These are phyloP conservation scores for Cladosporium sp. DNA, from an alignment of 2,329 filamentous ascomycete genomes.

Conservation along the genomic window DNA sequence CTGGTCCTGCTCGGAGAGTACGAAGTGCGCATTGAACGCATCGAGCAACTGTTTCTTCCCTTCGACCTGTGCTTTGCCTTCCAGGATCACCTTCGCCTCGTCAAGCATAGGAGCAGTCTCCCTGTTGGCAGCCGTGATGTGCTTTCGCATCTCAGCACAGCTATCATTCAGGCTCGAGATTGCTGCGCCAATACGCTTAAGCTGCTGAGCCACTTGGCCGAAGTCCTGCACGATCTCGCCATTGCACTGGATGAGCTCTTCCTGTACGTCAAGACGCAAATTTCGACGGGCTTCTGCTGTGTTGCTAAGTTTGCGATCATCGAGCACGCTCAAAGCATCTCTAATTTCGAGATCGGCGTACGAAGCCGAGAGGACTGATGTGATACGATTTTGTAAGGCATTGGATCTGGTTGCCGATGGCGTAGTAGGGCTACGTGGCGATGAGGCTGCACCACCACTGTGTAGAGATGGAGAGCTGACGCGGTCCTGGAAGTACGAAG, in stretches of 20 bases:
- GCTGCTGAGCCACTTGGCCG: conserved; percentile 86
- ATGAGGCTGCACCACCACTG: neutral
- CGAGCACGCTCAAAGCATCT: conserved; percentile 74
- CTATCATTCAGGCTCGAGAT: conserved; percentile 74
- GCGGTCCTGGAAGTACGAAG: conserved; percentile 22
- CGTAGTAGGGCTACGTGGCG: conserved; percentile 16
- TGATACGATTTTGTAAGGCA: conserved; percentile 76
- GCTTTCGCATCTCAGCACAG: conserved; percentile 74
- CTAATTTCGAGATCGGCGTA: conserved; percentile 91
- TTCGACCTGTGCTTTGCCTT: conserved; percentile 69
- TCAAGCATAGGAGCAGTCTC: conserved; percentile 71
- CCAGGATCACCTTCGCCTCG: conserved; percentile 70
- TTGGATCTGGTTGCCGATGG: conserved; percentile 44
- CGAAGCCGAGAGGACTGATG: conserved; percentile 80
- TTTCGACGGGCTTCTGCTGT: conserved; percentile 73
- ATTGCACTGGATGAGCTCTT: conserved; percentile 90
- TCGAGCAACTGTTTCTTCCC: conserved; percentile 73
- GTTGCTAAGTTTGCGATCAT: conserved; percentile 67
- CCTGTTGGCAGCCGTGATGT: conserved; percentile 69
- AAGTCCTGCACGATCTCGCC: conserved; percentile 85
- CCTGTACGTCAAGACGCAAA: conserved; percentile 77
- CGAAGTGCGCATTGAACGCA: conserved; percentile 77
- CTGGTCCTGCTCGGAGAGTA: conserved; percentile 76
- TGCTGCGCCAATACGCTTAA: conserved; percentile 75
- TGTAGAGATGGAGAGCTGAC: conserved; percentile 15